These are phyloP conservation scores for Talaromyces albobiverticillius DNA, from an alignment of 2,329 filamentous ascomycete species.

Conservation along the genomic window DNA sequence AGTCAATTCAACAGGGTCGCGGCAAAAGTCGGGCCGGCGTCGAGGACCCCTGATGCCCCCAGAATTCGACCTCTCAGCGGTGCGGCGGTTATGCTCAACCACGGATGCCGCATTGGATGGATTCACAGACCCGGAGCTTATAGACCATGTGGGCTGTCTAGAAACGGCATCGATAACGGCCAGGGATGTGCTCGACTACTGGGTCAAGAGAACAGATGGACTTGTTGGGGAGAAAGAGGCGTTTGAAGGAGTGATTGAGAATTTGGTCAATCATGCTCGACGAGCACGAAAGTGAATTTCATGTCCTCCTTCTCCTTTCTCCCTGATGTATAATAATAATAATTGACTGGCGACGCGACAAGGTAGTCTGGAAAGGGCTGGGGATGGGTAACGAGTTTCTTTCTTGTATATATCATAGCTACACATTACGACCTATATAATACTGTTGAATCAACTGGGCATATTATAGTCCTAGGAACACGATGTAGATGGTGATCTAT, in stretches of 20 bases:
- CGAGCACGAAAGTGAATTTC: slow-evolving; percentile 69
- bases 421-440: neutral
- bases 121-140: slow-evolving; percentile 74
- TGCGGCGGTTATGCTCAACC: slow-evolving; percentile 74
- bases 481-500: too few species aligned
- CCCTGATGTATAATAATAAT: slow-evolving; percentile 1
- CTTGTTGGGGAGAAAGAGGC: slow-evolving; percentile 88
- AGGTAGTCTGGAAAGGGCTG: neutral
- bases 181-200: slow-evolving; percentile 78
- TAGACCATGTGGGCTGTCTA: slow-evolving; percentile 66
- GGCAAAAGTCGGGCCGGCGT: slow-evolving; percentile 32
- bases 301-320: neutral
- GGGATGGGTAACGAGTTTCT: neutral
- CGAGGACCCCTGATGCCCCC: slow-evolving; percentile 63
- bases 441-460: too few species aligned
- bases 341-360: neutral
- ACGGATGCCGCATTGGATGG: slow-evolving; percentile 79
- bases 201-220: slow-evolving; percentile 81
- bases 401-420: slow-evolving; percentile 12
- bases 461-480: too few species aligned
- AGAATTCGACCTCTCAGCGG: slow-evolving; percentile 73
- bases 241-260: slow-evolving; percentile 95
- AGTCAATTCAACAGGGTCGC: slow-evolving; percentile 25
- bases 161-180: slow-evolving; percentile 68
- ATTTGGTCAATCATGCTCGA: slow-evolving; percentile 85